Evolutionary conservation across 2,329 filamentous ascomycete species (phyloP).

Genomic region (Colletotrichum eremochloae): DNA sequence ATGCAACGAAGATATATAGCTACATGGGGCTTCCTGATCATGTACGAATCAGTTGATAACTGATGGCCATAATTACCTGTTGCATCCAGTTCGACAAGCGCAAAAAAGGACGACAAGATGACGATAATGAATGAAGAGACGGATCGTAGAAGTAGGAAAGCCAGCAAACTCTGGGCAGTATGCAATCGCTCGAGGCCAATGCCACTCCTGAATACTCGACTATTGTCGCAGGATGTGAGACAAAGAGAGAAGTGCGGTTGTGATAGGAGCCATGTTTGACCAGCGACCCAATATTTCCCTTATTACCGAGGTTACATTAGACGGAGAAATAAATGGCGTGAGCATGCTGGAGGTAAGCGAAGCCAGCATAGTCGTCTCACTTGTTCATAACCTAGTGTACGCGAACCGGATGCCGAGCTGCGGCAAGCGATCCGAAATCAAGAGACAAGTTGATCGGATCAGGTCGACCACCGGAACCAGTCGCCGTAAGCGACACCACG

Average conservation of each 20-base stretch:
- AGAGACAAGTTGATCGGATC: not conserved
- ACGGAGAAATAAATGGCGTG: not conserved
- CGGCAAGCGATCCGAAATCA: not conserved
- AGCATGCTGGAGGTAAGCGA: not conserved
- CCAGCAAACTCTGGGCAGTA: not conserved
- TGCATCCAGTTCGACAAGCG: not conserved
- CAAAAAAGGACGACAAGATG: not conserved
- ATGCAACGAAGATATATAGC: not conserved
- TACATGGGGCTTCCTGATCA: too few relatives aligned
- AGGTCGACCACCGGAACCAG: not conserved
- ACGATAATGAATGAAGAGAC: too few relatives aligned
- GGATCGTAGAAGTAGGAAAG: too few relatives aligned
- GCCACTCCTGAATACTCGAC: not conserved
- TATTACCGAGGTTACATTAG: not conserved
- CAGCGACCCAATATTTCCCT: too few relatives aligned
- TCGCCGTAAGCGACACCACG: not conserved
- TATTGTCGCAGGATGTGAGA: not conserved
- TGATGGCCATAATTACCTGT: not conserved
- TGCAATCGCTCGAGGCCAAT: not conserved
- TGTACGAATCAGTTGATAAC: not conserved
- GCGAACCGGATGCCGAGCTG: not conserved
- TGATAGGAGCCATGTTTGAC: not conserved
- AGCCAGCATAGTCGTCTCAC: not conserved
- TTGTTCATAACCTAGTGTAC: too few relatives aligned
- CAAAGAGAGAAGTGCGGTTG: not conserved